Conservation (phyloP, 495 filamentous ascomycete genomes). For the Aspergillus bridgeri region DNA sequence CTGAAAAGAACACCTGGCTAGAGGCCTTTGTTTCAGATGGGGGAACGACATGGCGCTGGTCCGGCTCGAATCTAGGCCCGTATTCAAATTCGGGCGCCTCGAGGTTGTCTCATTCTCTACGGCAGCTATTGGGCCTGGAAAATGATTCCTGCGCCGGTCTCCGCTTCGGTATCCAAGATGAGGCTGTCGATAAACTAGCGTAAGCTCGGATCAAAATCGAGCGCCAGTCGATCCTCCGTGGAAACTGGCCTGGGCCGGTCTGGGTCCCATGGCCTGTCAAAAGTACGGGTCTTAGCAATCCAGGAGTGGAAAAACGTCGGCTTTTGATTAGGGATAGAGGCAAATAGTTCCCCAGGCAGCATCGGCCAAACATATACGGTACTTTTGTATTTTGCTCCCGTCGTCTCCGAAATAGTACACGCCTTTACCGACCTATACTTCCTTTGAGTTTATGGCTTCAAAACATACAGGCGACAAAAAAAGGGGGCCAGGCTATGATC, state of each 20-base stretch:
- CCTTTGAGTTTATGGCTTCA: background rate
- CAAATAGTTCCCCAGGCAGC: background rate
- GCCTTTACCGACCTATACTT: background rate
- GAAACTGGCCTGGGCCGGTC: background rate
- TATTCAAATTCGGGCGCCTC: background rate
- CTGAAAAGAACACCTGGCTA: background rate
- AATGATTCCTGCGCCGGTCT: background rate
- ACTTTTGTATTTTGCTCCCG: background rate
- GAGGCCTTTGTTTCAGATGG: background rate
- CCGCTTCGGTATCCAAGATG: background rate
- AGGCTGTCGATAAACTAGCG: constrained; percentile 13
- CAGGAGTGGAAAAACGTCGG: background rate
- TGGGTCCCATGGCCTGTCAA: background rate
- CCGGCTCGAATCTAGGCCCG: background rate
- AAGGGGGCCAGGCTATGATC: constrained; percentile 5
- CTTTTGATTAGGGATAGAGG: background rate
- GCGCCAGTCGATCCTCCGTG: constrained; percentile 10
- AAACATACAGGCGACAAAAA: background rate
- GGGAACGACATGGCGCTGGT: background rate
- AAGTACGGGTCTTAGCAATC: constrained; percentile 2
- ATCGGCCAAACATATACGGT: background rate
- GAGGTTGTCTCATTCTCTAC: background rate
- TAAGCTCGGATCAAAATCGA: constrained; percentile 11
- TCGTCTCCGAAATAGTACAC: background rate
- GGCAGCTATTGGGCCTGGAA: background rate